A percentile compares a stretch with the other conserved stretches of the same genome.
Conservation (phyloP, 805 yeast species). For the Sugiyamaella chiloensis region DNA sequence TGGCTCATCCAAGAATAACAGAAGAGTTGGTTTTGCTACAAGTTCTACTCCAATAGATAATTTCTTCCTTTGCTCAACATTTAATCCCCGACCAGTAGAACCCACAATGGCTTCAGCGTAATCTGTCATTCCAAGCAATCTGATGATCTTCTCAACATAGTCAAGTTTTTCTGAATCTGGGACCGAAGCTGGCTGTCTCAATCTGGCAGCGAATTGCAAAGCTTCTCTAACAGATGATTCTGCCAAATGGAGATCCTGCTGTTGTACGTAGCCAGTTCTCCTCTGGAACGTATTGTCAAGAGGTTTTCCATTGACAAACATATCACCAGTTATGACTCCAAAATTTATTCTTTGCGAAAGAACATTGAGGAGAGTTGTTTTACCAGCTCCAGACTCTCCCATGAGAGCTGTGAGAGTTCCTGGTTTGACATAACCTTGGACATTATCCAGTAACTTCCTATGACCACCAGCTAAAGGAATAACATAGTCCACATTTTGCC, state of each 20-base stretch:
- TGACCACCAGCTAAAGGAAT: conserved; percentile 43
- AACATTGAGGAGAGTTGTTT: conserved; percentile 71
- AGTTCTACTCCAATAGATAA: conserved; percentile 69
- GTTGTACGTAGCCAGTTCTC: conserved; percentile 78
- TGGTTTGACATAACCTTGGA: conserved; percentile 73
- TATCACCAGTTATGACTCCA: conserved; percentile 70
- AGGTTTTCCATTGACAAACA: conserved; percentile 66
- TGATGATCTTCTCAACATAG: conserved; percentile 67
- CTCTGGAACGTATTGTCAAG: conserved; percentile 61
- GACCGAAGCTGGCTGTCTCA: conserved; percentile 63
- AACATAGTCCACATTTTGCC: conserved; percentile 60
- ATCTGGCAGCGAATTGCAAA: conserved; percentile 62
- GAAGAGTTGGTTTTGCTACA: conserved; percentile 63
- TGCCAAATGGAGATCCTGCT: conserved; percentile 71
- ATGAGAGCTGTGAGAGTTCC: conserved; percentile 78
- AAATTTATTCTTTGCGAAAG: conserved; percentile 66
- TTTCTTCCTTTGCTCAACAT: conserved; percentile 45
- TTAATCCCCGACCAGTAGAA: conserved; percentile 65
- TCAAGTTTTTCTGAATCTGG: conserved; percentile 57
- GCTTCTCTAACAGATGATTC: conserved; percentile 74
- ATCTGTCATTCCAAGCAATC: conserved; percentile 61
- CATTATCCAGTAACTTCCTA: conserved; percentile 43
- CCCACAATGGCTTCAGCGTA: conserved; percentile 82
- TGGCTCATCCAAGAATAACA: conserved; percentile 64
- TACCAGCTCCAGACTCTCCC: conserved; percentile 90